A percentile compares a stretch with the other conserved stretches of the same genome.
Evolutionary conservation across 139 green algal genomes (phyloP).

Genomic region (Chlorella sorokiniana): DNA sequence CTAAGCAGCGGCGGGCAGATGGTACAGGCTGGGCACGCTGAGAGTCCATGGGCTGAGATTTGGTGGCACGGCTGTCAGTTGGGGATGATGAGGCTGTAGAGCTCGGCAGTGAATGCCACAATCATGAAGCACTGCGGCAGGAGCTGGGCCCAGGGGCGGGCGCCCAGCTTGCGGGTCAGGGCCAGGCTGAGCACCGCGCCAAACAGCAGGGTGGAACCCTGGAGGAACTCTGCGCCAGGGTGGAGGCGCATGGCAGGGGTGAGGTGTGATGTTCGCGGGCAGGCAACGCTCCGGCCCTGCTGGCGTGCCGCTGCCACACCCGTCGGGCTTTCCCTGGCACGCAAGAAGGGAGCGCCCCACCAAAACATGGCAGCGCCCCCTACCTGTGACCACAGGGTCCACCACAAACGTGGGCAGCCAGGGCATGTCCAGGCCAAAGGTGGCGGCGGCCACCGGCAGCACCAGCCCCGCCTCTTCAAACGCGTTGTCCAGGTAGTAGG

Average conservation of each 20-base stretch:
- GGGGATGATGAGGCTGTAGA: conserved; percentile 66
- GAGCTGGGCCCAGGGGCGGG: conserved; percentile 54
- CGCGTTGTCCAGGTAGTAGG: conserved; percentile 59
- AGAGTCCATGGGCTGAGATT: too few relatives aligned
- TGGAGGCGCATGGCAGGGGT: too few relatives aligned
- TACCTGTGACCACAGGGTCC: conserved; percentile 8
- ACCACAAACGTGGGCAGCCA: conserved; percentile 39
- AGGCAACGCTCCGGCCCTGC: neutral
- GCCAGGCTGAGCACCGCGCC: conserved; percentile 48
- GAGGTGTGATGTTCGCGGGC: too few relatives aligned
- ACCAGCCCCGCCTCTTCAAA: conserved; percentile 58
- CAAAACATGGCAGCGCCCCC: neutral
- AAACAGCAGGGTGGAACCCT: conserved; percentile 59
- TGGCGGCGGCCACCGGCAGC: conserved; percentile 27
- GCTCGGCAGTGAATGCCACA: conserved; percentile 60
- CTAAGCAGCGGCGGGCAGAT: too few relatives aligned
- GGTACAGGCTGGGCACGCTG: too few relatives aligned
- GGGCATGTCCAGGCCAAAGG: conserved; percentile 31
- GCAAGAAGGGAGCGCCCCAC: neutral
- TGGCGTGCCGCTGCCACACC: too few relatives aligned
- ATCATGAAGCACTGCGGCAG: conserved; percentile 54
- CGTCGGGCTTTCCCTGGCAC: too few relatives aligned
- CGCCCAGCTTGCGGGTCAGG: conserved; percentile 61
- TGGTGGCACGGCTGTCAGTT: neutral
- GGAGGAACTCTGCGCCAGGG: conserved; percentile 3